Evolutionary conservation across 108 stramenopile genomes (phyloP).

Genomic region (Cyclotella choctawhatcheeana): DNA sequence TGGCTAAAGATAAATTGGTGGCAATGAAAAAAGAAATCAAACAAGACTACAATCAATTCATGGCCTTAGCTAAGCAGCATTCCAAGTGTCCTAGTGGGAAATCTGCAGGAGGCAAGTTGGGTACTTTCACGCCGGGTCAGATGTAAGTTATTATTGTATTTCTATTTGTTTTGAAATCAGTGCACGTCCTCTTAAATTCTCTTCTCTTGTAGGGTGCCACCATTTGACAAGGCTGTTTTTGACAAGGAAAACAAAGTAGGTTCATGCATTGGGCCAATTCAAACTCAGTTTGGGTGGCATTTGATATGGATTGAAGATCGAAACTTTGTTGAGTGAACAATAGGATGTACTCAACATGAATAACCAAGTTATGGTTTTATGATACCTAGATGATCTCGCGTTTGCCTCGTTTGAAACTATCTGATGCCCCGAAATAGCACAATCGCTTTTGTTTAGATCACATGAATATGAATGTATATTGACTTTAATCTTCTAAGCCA

Average conservation of each 20-base stretch:
- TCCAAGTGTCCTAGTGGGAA: conserved; percentile 69
- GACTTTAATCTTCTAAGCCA: conserved; percentile 11
- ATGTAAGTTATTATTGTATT: too few relatives aligned
- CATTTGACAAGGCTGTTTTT: conserved; percentile 70
- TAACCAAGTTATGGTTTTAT: too few relatives aligned
- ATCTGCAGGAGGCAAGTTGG: conserved; percentile 55
- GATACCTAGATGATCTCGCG: too few relatives aligned
- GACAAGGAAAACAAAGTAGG: conserved; percentile 47
- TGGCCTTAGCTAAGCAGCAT: conserved; percentile 51
- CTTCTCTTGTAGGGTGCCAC: too few relatives aligned
- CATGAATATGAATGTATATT: too few relatives aligned
- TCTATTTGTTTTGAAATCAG: too few relatives aligned
- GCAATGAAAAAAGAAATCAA: conserved; percentile 57
- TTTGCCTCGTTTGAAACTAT: too few relatives aligned
- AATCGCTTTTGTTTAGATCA: background rate
- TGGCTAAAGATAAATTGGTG: conserved; percentile 50
- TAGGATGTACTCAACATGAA: too few relatives aligned
- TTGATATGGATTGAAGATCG: conserved; percentile 68
- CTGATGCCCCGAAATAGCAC: background rate
- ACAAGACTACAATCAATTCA: conserved; percentile 57
- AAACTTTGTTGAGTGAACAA: conserved; percentile 29
- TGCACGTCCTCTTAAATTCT: too few relatives aligned
- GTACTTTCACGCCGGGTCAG: conserved; percentile 52
- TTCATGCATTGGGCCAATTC: conserved; percentile 61
- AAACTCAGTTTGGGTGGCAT: conserved; percentile 77